Base-by-base conservation (phyloP, 805 yeast genomes). In the Candida dendrica region DNA sequence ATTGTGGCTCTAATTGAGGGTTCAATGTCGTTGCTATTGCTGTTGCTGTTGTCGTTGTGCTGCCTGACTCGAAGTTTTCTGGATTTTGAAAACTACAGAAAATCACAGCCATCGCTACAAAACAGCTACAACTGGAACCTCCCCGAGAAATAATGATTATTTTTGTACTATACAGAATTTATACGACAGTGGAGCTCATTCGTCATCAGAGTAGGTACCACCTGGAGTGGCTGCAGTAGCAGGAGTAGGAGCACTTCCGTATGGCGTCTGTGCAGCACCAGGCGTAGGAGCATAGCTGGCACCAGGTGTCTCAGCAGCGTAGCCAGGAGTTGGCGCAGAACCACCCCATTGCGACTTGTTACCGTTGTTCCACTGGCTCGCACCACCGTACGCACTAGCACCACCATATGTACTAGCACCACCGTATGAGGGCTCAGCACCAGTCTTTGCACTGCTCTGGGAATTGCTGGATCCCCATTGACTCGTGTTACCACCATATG, bases 391-490 rank as follows among this genome's bases (percentile, higher is more conserved):
- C 3, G 74, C 68, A 42, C 47, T 49, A 39, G n/a, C 51, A 47
- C 36, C 56, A 22, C 66, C 66, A 53, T 74, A 70, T 8, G 74
- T 58, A 60, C 37, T 69, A 34, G 69, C 67, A 42, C 69, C 69
- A 41, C 71, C 73, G 38, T 70, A 69, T 4, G 69, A 58, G 13
- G 63, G 56, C 15, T 57, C 61, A 16, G 50, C 51, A 44, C 48
- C 48, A 46, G 62, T 58, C 42, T 38, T 72, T 62, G 29, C 71
- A 64, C 24, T 22, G 8, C 24, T 22, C 8, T 36, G 59, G 59
- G 30, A 68, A 30, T 67, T 66, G 41, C 65, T 66, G 44, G 63
- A 60, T 41, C 73, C 74, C 64, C 74, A 68, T 9, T 72, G 56
- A 50, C 77, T 70, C 15, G 70, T 64, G 29, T 66, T 64, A 17